Conservation (phyloP, 306 rosid species). For the Casuarina equisetifolia region DNA sequence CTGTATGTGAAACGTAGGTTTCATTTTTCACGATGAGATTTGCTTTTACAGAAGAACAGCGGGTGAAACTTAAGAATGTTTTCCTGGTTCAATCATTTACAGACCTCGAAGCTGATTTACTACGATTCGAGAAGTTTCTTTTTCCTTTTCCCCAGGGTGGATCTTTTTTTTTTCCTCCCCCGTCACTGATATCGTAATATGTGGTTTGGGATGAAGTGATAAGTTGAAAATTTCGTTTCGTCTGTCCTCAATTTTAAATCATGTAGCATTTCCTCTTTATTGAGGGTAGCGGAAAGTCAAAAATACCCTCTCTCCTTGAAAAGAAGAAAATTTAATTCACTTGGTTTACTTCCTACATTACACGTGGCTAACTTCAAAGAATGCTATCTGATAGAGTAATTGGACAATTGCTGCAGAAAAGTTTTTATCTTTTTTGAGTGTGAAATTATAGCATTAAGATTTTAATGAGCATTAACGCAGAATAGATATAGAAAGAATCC, state of each 20-base stretch:
- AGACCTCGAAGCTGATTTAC: too few species aligned
- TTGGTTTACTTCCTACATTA: not conserved
- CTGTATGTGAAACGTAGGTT: too few species aligned
- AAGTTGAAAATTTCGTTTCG: not conserved
- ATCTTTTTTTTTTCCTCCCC: too few species aligned
- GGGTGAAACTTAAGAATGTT: too few species aligned
- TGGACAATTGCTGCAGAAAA: conserved; percentile 1
- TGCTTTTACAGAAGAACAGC: too few species aligned
- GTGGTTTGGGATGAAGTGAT: not conserved
- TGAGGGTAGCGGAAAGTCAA: not conserved
- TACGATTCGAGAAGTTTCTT: too few species aligned
- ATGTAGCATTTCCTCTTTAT: not conserved
- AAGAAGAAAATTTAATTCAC: not conserved
- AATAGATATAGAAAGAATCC: conserved; percentile 48
- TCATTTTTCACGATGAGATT: too few species aligned
- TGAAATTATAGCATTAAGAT: not conserved
- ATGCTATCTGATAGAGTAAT: not conserved
- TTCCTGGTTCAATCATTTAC: too few species aligned
- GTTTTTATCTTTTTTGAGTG: not conserved
- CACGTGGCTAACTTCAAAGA: not conserved
- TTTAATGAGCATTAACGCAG: conserved; percentile 7
- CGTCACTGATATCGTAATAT: too few species aligned
- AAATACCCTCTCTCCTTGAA: not conserved
- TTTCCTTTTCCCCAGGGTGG: too few species aligned
- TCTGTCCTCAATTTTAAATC: not conserved